Base-by-base conservation (phyloP, 768 basidiomycete species). In the Astraeus odoratus region DNA sequence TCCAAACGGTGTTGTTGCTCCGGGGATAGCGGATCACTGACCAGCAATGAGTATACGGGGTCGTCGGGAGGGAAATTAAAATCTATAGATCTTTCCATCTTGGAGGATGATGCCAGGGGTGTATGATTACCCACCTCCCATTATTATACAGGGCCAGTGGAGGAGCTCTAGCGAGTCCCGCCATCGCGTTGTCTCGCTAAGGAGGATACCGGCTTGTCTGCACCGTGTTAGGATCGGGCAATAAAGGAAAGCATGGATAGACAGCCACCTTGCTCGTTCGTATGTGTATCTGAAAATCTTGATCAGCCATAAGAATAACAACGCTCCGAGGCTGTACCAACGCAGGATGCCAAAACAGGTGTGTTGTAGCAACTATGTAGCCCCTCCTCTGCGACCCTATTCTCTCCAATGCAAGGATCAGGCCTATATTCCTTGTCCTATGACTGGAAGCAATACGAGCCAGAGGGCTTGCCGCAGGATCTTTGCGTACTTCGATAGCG, bases 341-440 rank as follows among this genome's bases (percentile, higher is more conserved):
- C 81, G 74, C 76, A 5, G 92, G 92, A 65, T 95, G 92, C 94
- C 94, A 97, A 63, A 96, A 97, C 19, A 95, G 69, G 67, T 97
- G 94, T 0, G 93, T 93, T 1, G 94, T 96, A 3, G 80, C 89
- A 12, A 94, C 67, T 31, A 95, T 67, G 26, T 90, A 62, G 4
- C 92, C 89, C 30, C 69, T 65, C 6, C 57, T 30, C 13, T 36
- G 54, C 13, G 69, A 53, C 8, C 62, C 65, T 5, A 66, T 59
- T 36, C 66, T 67, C 51, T 71, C 68, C 42, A 98, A 66, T 1
- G 83, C 84, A 16, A 88, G 74, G 23, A 97, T 61, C 39, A 78
- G 74, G 3, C 77, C 91, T 40, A 96, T 82, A 58, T 96, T 97
- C 61, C 70, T 86, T 2, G 90, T 93, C 25, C 62, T 66, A 58